Evolutionary conservation across 306 rosid genomes (phyloP).

Genomic region (Quercus ilex): DNA sequence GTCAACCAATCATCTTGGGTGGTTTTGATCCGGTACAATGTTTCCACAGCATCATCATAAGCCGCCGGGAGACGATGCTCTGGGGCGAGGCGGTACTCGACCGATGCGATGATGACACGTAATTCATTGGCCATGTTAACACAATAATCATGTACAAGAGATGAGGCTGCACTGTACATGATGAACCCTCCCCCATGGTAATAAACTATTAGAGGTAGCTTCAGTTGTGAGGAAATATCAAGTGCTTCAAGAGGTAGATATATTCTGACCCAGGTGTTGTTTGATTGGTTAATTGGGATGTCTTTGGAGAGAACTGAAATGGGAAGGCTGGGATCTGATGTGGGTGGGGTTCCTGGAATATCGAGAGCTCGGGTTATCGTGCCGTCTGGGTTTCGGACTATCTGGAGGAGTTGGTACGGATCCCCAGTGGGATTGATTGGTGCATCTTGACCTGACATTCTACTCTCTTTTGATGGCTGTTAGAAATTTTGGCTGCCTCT

Average conservation of each 20-base stretch:
- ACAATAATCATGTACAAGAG: conserved; percentile 29
- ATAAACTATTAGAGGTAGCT: conserved; percentile 41
- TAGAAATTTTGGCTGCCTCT: too few species aligned
- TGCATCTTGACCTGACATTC: neutral
- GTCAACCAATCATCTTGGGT: conserved; percentile 35
- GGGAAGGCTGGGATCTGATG: conserved; percentile 28
- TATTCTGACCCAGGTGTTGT: conserved; percentile 35
- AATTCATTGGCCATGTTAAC: conserved; percentile 4
- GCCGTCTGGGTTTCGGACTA: conserved; percentile 34
- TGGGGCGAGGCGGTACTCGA: conserved; percentile 49
- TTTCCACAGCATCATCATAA: conserved; percentile 43
- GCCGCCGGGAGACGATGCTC: conserved; percentile 53
- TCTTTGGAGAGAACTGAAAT: conserved; percentile 39
- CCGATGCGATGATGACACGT: conserved; percentile 31
- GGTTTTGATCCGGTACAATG: conserved; percentile 35
- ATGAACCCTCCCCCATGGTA: conserved; percentile 53
- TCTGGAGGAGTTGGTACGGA: conserved; percentile 36
- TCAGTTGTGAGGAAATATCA: neutral
- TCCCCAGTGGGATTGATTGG: neutral
- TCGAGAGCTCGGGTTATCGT: conserved; percentile 31
- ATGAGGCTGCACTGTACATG: conserved; percentile 9
- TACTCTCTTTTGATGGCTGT: too few species aligned
- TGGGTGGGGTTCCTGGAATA: conserved; percentile 25
- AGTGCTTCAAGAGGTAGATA: conserved; percentile 40
- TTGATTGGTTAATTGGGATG: conserved; percentile 31